These are phyloP conservation scores for Penicillium sp. DNA, from an alignment of 2,329 filamentous ascomycete species.

Conservation along the genomic window DNA sequence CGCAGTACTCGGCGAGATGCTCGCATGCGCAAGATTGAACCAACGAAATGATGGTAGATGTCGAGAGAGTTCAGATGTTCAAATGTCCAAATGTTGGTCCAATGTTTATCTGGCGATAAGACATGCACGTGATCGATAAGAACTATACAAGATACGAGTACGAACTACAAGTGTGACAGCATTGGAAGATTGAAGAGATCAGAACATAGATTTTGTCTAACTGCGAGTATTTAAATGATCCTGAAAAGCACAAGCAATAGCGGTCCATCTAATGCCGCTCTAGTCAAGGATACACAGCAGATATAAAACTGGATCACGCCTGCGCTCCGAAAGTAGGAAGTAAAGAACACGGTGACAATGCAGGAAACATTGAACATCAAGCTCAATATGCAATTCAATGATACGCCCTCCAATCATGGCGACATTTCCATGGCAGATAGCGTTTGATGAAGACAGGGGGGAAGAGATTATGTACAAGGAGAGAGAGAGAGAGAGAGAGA, in stretches of 20 bases:
- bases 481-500: slow-evolving; percentile 14
- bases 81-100: not conserved
- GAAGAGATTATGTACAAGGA: slow-evolving; percentile 32
- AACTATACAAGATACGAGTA: not conserved
- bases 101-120: not conserved
- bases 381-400: slow-evolving; percentile 23
- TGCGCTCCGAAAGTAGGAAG: not conserved
- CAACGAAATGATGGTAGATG: slow-evolving; percentile 1
- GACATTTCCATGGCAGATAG: slow-evolving; percentile 16
- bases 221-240: not conserved
- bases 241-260: not conserved
- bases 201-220: not conserved
- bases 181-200: not conserved
- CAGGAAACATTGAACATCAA: not conserved
- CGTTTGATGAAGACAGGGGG: slow-evolving; percentile 7
- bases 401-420: slow-evolving; percentile 16
- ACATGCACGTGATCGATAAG: not conserved
- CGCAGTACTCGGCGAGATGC: slow-evolving; percentile 20
- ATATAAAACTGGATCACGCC: not conserved
- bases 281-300: not conserved
- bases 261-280: not conserved
- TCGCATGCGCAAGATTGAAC: slow-evolving; percentile 33
- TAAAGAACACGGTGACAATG: not conserved
- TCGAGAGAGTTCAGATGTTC: not conserved
- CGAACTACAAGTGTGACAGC: not conserved